These are phyloP conservation scores for Myrica gale DNA, from an alignment of 306 rosid species.

Conservation along the genomic window DNA sequence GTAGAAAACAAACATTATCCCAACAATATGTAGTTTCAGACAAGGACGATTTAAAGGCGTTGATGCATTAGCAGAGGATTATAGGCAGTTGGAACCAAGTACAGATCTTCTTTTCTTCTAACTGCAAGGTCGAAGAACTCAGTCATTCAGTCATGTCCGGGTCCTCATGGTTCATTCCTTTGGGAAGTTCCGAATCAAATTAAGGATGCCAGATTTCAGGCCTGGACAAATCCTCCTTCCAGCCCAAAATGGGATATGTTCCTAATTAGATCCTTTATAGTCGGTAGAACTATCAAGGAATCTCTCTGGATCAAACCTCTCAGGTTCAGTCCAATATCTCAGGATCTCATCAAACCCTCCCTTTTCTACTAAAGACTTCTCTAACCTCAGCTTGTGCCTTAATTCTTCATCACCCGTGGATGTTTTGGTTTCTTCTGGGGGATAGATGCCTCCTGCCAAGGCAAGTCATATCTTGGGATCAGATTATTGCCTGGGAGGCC, in stretches of 20 bases:
- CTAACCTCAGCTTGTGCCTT: slow-evolving; percentile 16
- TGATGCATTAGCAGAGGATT: background rate
- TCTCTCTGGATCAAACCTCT: background rate
- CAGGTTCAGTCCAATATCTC: slow-evolving; percentile 19
- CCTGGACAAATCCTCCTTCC: slow-evolving; percentile 44
- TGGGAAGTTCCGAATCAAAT: slow-evolving; percentile 33
- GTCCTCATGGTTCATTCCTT: slow-evolving; percentile 20
- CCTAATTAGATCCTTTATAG: slow-evolving; percentile 19
- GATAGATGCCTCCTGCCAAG: too few species aligned
- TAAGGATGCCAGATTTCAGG: slow-evolving; percentile 7
- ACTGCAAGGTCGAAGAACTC: slow-evolving; percentile 12
- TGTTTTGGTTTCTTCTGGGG: background rate
- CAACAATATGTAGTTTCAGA: too few species aligned
- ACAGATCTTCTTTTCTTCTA: slow-evolving; percentile 18
- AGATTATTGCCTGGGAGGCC: too few species aligned
- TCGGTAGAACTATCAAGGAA: slow-evolving; percentile 12
- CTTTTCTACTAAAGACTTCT: background rate
- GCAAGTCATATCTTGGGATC: too few species aligned
- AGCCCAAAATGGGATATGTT: slow-evolving; percentile 32
- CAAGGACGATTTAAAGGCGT: too few species aligned
- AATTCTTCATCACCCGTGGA: slow-evolving; percentile 10
- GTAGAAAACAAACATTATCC: too few species aligned
- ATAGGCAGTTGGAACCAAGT: slow-evolving; percentile 12
- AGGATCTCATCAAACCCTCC: slow-evolving; percentile 11
- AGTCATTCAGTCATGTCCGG: slow-evolving; percentile 30